A percentile compares a stretch with the other conserved stretches of the same genome.
phyloP scores from a whole-genome alignment of 2,329 filamentous ascomycete genomes.

The Calonectria crousiana region DNA sequence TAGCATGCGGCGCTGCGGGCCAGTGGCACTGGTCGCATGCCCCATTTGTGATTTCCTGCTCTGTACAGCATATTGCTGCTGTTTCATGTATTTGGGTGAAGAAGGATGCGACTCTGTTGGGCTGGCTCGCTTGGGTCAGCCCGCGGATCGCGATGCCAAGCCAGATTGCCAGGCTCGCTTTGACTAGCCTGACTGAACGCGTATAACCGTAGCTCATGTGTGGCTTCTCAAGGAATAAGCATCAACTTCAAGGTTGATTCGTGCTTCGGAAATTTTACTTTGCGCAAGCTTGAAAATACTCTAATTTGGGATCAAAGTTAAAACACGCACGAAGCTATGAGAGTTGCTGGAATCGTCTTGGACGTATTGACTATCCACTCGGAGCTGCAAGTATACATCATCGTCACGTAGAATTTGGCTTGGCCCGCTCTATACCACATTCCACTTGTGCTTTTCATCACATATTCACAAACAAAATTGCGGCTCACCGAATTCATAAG shows the following conservation, averaged over 20 bases:
- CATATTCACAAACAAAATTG: background rate
- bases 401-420: background rate
- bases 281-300: background rate
- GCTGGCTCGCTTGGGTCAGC: too few relatives aligned
- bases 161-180: background rate
- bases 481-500: background rate
- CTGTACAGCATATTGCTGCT: background rate
- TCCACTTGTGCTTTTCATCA: background rate
- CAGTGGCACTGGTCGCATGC: background rate
- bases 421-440: too few relatives aligned
- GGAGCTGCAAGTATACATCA: background rate
- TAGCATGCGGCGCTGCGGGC: background rate
- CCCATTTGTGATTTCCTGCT: background rate
- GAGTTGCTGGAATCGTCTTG: background rate
- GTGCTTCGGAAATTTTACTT: background rate
- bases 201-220: background rate
- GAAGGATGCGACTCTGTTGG: too few relatives aligned
- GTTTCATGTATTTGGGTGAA: background rate
- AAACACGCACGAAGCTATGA: background rate
- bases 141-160: background rate
- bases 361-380: background rate
- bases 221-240: background rate
- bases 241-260: conserved; percentile 1
- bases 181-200: background rate
- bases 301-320: background rate